These are phyloP conservation scores for Candida nemodendra DNA, from an alignment of 805 yeast species.

Conservation along the genomic window DNA sequence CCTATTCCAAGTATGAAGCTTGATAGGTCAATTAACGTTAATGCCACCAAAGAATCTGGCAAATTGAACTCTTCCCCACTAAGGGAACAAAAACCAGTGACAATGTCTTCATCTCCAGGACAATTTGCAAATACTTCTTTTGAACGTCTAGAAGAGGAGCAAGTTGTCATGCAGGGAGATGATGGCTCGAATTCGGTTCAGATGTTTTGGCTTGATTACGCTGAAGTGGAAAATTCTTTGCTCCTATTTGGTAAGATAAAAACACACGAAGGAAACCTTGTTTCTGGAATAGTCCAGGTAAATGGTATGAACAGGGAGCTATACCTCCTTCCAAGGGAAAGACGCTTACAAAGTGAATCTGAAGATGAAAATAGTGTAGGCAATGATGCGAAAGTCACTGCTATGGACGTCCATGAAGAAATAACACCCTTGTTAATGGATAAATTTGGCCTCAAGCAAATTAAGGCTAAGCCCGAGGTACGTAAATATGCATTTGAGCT, in stretches of 20 bases:
- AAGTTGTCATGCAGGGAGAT: slow-evolving; percentile 29
- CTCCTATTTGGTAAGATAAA: slow-evolving; percentile 79
- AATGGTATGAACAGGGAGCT: slow-evolving; percentile 68
- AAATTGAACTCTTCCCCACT: slow-evolving; percentile 28
- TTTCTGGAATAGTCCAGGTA: slow-evolving; percentile 76
- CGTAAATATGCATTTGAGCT: slow-evolving; percentile 89
- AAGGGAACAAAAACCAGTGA: slow-evolving; percentile 5
- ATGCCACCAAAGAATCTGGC: slow-evolving; percentile 25
- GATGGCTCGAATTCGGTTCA: slow-evolving; percentile 44
- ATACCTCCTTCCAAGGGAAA: slow-evolving; percentile 69
- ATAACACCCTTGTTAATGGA: slow-evolving; percentile 63
- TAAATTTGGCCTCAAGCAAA: slow-evolving; percentile 56
- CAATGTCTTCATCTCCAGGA: slow-evolving; percentile 24
- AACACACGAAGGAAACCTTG: slow-evolving; percentile 54
- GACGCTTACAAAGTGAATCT: slow-evolving; percentile 18
- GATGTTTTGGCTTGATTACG: slow-evolving; percentile 89
- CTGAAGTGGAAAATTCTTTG: slow-evolving; percentile 69
- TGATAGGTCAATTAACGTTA: slow-evolving; percentile 42
- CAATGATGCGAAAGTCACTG: slow-evolving; percentile 33
- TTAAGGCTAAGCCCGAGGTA: slow-evolving; percentile 67
- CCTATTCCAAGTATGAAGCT: slow-evolving; percentile 46
- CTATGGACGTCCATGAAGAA: slow-evolving; percentile 76
- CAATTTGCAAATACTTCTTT: slow-evolving; percentile 25
- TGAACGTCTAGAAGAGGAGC: slow-evolving; percentile 35
- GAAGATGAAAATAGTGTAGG: slow-evolving; percentile 32